phyloP scores from a whole-genome alignment of 1,284 basidiomycete genomes.

The Apiotrichum domesticum region DNA sequence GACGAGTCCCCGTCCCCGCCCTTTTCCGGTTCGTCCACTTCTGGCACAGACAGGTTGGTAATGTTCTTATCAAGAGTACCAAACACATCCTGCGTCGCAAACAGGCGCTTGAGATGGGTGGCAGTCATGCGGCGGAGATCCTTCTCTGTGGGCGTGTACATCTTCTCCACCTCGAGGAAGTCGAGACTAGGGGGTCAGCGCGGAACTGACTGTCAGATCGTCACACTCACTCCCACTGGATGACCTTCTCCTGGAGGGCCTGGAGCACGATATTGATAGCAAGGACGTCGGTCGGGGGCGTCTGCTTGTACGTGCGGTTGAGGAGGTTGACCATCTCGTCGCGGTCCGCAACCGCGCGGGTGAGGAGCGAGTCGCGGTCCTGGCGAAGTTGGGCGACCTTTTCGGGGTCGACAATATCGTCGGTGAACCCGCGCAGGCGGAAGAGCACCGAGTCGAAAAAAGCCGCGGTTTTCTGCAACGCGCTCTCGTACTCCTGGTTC shows the following conservation, averaged over 20 bases:
- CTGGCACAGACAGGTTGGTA: conserved; percentile 59
- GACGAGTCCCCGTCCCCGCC: background rate
- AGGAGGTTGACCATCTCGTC: conserved; percentile 69
- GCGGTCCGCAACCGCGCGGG: conserved; percentile 65
- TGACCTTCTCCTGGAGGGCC: conserved; percentile 84
- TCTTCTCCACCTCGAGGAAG: conserved; percentile 55
- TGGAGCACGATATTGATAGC: conserved; percentile 82
- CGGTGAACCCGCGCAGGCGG: conserved; percentile 42
- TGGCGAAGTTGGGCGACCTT: conserved; percentile 35
- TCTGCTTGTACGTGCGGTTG: conserved; percentile 72
- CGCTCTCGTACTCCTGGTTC: conserved; percentile 75
- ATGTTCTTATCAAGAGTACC: conserved; percentile 39
- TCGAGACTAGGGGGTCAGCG: conserved; percentile 24
- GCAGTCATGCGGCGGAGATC: conserved; percentile 46
- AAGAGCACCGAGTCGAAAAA: conserved; percentile 56
- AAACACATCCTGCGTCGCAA: conserved; percentile 50
- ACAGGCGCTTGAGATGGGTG: conserved; percentile 50
- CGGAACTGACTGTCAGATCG: background rate
- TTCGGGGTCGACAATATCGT: conserved; percentile 42
- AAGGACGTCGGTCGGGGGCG: conserved; percentile 74
- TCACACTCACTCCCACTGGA: conserved; percentile 70
- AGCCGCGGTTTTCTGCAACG: conserved; percentile 63
- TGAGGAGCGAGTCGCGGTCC: conserved; percentile 53
- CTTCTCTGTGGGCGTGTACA: conserved; percentile 48
- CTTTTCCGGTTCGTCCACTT: conserved; percentile 60